A percentile compares a stretch with the other conserved stretches of the same genome.
phyloP scores from a whole-genome alignment of 495 filamentous ascomycete species.

The Tirmania nivea region DNA sequence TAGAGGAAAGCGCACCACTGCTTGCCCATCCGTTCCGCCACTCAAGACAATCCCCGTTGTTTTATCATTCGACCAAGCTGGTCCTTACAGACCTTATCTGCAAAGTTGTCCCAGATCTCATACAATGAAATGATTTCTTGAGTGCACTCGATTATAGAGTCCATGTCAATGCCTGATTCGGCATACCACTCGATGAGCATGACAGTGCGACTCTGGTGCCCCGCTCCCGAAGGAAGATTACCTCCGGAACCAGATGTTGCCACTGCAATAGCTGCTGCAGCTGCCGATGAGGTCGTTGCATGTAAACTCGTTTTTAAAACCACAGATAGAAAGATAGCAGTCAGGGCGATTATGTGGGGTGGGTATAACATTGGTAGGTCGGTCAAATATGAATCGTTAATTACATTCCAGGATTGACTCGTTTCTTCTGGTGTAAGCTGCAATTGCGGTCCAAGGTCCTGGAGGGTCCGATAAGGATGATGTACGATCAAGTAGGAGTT shows the following conservation, averaged over 20 bases:
- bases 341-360: slow-evolving; percentile 76
- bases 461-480: slow-evolving; percentile 84
- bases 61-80: slow-evolving; percentile 68
- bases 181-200: slow-evolving; percentile 69
- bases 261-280: slow-evolving; percentile 22
- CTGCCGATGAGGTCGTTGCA: slow-evolving; percentile 23
- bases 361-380: slow-evolving; percentile 74
- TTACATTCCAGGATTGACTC: slow-evolving; percentile 58
- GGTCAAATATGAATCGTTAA: slow-evolving; percentile 93
- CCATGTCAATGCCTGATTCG: slow-evolving; percentile 80
- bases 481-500: slow-evolving; percentile 84
- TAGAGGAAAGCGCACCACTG: no score
- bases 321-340: slow-evolving; percentile 68
- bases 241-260: slow-evolving; percentile 17
- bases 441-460: slow-evolving; percentile 47
- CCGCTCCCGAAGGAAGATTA: slow-evolving; percentile 12
- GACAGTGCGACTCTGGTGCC: slow-evolving; percentile 36
- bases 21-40: no score
- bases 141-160: slow-evolving; percentile 73
- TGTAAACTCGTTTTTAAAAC: slow-evolving; percentile 39
- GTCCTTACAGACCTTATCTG: slow-evolving; percentile 59
- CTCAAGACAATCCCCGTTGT: slow-evolving; percentile 35
- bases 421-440: slow-evolving; percentile 55
- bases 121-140: slow-evolving; percentile 94
- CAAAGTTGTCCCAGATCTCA: slow-evolving; percentile 75